Evolutionary conservation across 208 protist species (phyloP).

Genomic region (Leishmania mexicana): DNA sequence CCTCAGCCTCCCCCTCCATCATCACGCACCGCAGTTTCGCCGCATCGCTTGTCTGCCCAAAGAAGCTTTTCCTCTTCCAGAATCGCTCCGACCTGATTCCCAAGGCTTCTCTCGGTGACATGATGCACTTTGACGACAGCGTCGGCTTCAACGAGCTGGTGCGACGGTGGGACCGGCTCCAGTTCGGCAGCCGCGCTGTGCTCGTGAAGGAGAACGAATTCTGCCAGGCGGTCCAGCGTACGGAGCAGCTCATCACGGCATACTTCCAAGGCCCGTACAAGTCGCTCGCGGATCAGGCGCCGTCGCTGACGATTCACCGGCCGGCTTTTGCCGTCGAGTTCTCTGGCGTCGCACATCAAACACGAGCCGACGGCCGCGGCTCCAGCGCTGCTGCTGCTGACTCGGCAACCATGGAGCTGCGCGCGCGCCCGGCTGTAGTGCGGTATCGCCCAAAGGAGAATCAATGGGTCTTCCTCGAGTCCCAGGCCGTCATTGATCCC

Average conservation of each 20-base stretch:
- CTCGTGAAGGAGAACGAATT: constrained; percentile 69
- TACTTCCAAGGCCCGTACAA: constrained; percentile 85
- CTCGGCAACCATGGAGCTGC: constrained; percentile 37
- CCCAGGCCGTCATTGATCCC: constrained; percentile 75
- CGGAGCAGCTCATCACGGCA: constrained; percentile 65
- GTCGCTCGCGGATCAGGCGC: constrained; percentile 79
- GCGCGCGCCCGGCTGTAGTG: constrained; percentile 70
- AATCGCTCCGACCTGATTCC: constrained; percentile 64
- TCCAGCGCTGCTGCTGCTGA: not conserved
- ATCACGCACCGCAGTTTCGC: constrained; percentile 70
- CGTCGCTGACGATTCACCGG: constrained; percentile 83
- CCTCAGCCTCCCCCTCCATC: constrained; percentile 11
- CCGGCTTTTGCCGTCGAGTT: constrained; percentile 78
- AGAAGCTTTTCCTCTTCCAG: constrained; percentile 85
- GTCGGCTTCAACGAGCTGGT: constrained; percentile 90
- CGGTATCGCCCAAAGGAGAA: constrained; percentile 89
- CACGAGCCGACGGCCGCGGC: not conserved
- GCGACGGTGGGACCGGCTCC: constrained; percentile 83
- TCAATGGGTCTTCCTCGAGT: constrained; percentile 89
- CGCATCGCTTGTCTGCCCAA: constrained; percentile 78
- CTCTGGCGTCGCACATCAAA: constrained; percentile 1
- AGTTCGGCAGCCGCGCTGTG: constrained; percentile 85
- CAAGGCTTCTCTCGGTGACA: constrained; percentile 70
- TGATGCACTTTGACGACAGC: constrained; percentile 81
- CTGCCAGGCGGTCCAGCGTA: constrained; percentile 68